A percentile compares a stretch with the other conserved stretches of the same genome.
phyloP scores from a whole-genome alignment of 179 eudicot genomes.

The Sideroxylon spinosum region DNA sequence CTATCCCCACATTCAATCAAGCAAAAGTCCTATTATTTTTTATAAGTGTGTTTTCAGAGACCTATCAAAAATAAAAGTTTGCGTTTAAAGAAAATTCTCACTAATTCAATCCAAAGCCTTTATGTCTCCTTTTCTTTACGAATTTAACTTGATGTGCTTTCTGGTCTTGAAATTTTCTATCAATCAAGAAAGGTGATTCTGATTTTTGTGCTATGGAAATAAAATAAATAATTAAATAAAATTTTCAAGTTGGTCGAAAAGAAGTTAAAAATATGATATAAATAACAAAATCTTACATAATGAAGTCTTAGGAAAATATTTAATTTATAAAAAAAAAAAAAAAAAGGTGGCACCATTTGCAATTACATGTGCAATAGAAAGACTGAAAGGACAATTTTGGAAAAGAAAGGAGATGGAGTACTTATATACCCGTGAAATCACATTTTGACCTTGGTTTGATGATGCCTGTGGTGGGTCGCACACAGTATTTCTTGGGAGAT shows the following conservation, averaged over 20 bases:
- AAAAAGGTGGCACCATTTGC: background rate
- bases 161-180: background rate
- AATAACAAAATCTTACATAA: background rate
- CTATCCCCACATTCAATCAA: background rate
- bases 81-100: background rate
- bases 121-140: background rate
- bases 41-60: background rate
- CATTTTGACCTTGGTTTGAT: conserved; percentile 59
- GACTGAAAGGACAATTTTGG: background rate
- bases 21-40: background rate
- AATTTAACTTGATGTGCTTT: conserved; percentile 2
- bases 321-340: background rate
- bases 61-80: too few species aligned
- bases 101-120: background rate
- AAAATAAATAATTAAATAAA: background rate
- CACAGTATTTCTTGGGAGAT: conserved; percentile 86
- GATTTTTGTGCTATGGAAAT: background rate
- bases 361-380: background rate
- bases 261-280: conserved; percentile 3
- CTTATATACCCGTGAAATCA: conserved; percentile 57
- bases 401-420: background rate
- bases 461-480: conserved; percentile 68
- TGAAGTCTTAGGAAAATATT: background rate
- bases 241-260: background rate
- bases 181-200: background rate